Conservation (phyloP, 495 filamentous ascomycete species). For the Coniosporium apollinis region DNA sequence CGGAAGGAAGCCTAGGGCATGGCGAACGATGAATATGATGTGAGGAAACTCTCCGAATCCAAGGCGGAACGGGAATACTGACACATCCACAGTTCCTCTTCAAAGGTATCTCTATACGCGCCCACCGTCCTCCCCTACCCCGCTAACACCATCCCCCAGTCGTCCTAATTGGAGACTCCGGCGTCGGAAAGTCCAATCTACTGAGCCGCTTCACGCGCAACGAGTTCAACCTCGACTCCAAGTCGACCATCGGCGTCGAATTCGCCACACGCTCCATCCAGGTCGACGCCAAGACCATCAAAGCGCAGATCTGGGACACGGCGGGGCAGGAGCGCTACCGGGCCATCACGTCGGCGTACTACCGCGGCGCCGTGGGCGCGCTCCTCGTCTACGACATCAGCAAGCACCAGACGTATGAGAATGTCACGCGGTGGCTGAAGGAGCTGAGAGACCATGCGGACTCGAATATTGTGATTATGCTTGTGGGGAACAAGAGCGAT, state of each 20-base stretch:
- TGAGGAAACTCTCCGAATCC: conserved; percentile 33
- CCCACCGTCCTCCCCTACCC: conserved; percentile 9
- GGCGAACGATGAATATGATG: conserved; percentile 99
- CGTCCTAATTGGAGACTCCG: conserved; percentile 95
- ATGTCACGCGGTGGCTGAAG: conserved; percentile 97
- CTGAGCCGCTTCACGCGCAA: conserved; percentile 99
- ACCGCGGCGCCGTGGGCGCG: conserved; percentile 91
- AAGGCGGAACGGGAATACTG: conserved; percentile 13
- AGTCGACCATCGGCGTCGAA: conserved; percentile 99
- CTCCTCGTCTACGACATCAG: conserved; percentile 98
- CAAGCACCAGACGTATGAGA: conserved; percentile 98
- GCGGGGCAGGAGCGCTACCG: conserved; percentile 98
- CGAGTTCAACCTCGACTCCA: conserved; percentile 99
- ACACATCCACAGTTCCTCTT: conserved; percentile 69
- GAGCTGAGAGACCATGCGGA: conserved; percentile 97
- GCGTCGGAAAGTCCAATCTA: conserved; percentile 99
- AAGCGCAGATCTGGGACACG: conserved; percentile 99
- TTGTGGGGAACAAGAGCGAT: conserved; percentile 99
- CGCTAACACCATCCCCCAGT: conserved; percentile 35
- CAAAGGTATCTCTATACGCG: conserved; percentile 54
- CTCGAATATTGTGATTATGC: conserved; percentile 99
- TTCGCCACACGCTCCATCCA: conserved; percentile 98
- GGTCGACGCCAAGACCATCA: conserved; percentile 99
- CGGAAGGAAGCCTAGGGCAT: no score
- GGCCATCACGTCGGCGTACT: conserved; percentile 98